phyloP scores from a whole-genome alignment of 2,329 filamentous ascomycete species.

The Stagonosporopsis rhizophila region DNA sequence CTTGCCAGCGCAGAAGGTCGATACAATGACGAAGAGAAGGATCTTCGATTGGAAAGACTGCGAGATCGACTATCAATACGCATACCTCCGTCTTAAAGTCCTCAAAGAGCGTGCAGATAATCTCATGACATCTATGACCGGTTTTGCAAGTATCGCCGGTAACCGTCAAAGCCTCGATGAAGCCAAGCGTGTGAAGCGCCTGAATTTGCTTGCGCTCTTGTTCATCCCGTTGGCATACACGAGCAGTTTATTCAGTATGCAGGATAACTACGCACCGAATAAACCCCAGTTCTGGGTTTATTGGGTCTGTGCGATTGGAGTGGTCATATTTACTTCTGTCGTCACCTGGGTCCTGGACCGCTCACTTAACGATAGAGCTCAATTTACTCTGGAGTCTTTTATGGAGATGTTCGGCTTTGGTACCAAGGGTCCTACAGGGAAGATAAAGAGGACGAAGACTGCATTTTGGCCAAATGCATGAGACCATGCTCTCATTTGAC shows the following conservation, averaged over 20 bases:
- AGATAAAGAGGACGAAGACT: neutral
- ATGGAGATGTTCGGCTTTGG: neutral
- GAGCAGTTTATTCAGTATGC: constrained; percentile 44
- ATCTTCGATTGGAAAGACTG: constrained; percentile 34
- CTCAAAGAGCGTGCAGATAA: constrained; percentile 45
- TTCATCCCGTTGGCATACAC: constrained; percentile 48
- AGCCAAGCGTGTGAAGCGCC: constrained; percentile 44
- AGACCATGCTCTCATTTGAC: neutral
- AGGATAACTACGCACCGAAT: constrained; percentile 41
- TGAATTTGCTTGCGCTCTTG: constrained; percentile 42
- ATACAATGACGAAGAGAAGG: neutral
- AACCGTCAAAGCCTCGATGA: constrained; percentile 46
- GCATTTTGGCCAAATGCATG: neutral
- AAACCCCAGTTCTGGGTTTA: constrained; percentile 40
- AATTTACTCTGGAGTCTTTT: constrained; percentile 29
- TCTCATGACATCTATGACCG: constrained; percentile 45
- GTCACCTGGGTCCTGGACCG: constrained; percentile 37
- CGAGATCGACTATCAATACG: constrained; percentile 44
- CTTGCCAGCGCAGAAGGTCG: neutral
- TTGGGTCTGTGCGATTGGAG: constrained; percentile 39
- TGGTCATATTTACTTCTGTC: constrained; percentile 33
- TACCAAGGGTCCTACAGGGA: neutral
- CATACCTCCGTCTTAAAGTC: constrained; percentile 42
- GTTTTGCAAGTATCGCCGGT: constrained; percentile 43
- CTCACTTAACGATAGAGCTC: constrained; percentile 39